Percentiles rank a stretch among this genome's conserved stretches.
Conservation (phyloP, 2,329 filamentous ascomycete genomes). For the Aureobasidium sp. region DNA sequence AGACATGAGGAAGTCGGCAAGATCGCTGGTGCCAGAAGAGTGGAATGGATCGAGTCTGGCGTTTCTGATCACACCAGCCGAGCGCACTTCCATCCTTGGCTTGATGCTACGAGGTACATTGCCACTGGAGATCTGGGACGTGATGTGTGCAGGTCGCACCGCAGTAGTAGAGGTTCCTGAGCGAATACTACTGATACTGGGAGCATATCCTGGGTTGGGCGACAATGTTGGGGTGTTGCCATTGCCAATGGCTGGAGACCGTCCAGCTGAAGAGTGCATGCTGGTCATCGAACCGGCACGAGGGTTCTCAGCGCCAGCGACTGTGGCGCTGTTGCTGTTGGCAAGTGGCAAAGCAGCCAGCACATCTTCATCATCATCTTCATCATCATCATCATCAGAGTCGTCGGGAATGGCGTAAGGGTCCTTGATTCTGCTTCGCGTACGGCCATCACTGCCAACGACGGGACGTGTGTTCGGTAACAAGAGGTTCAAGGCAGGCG, state of each 20-base stretch:
- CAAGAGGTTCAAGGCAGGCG: neutral
- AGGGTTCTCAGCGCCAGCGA: neutral
- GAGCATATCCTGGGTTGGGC: conserved; percentile 11
- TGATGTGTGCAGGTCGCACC: conserved; percentile 10
- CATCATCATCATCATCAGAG: conserved; percentile 42
- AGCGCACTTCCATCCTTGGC: conserved; percentile 13
- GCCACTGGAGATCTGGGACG: conserved; percentile 8
- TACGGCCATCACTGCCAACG: conserved; percentile 46
- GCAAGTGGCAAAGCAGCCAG: conserved; percentile 32
- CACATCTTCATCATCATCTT: conserved; percentile 30
- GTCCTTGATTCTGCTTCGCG: conserved; percentile 69
- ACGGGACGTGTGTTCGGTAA: neutral
- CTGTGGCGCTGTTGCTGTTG: conserved; percentile 21
- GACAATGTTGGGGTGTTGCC: neutral
- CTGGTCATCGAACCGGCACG: neutral
- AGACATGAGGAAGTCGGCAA: conserved; percentile 36
- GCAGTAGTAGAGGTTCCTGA: conserved; percentile 20
- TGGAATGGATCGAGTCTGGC: conserved; percentile 20
- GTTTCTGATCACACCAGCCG: conserved; percentile 21
- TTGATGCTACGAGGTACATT: conserved; percentile 14
- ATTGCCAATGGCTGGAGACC: neutral
- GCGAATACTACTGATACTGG: conserved; percentile 7
- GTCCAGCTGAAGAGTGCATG: conserved; percentile 3
- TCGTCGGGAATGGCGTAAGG: conserved; percentile 80
- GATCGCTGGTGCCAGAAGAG: conserved; percentile 27